phyloP scores from a whole-genome alignment of 805 yeast species.

The Starmerella cellae region DNA sequence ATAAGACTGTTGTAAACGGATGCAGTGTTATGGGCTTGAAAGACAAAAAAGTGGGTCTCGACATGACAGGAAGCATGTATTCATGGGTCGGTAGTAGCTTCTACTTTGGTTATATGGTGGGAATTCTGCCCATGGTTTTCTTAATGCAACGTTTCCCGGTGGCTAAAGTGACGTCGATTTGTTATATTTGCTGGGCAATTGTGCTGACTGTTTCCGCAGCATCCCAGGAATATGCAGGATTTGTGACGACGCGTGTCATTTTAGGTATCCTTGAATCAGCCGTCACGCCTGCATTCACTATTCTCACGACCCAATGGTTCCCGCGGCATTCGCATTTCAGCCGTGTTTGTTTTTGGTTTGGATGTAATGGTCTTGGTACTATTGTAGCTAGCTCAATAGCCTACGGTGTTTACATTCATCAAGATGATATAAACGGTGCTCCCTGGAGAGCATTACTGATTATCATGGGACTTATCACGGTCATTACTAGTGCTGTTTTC shows the following conservation, averaged over 20 bases:
- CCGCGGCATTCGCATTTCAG: constrained; percentile 35
- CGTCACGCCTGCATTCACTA: constrained; percentile 45
- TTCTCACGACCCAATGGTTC: constrained; percentile 48
- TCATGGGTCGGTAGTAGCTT: constrained; percentile 43
- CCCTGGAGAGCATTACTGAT: constrained; percentile 55
- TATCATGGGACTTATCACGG: constrained; percentile 46
- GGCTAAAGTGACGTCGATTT: constrained; percentile 35
- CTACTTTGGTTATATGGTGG: constrained; percentile 48
- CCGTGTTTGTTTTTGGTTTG: constrained; percentile 34
- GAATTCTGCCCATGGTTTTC: constrained; percentile 38
- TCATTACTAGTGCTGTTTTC: constrained; percentile 37
- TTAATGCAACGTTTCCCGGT: constrained; percentile 44
- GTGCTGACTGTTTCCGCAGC: constrained; percentile 39
- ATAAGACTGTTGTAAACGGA: constrained; percentile 8
- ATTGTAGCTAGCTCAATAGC: constrained; percentile 23
- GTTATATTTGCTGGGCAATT: constrained; percentile 47
- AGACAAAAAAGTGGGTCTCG: background rate
- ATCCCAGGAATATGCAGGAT: constrained; percentile 33
- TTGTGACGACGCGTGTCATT: constrained; percentile 35
- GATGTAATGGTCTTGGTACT: constrained; percentile 34
- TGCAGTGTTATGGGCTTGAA: constrained; percentile 1
- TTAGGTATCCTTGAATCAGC: constrained; percentile 41
- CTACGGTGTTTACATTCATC: constrained; percentile 17
- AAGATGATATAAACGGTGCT: constrained; percentile 16
- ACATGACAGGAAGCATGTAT: constrained; percentile 9